Percentiles rank a stretch among this genome's conserved stretches.
phyloP scores from a whole-genome alignment of 2,329 filamentous ascomycete genomes.

The Pyrenochaeta sp. region DNA sequence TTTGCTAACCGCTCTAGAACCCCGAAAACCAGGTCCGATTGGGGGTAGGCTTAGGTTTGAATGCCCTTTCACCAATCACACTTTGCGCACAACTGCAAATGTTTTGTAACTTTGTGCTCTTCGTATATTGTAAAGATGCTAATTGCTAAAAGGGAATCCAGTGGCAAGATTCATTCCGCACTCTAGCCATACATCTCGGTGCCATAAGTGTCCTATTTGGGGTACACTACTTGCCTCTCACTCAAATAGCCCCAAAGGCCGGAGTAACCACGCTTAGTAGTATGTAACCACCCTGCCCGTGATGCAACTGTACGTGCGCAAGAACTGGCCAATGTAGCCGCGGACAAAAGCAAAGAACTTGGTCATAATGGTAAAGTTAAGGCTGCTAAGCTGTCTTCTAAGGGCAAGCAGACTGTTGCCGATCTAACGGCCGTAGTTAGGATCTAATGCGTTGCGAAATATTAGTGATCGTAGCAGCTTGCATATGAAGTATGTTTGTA shows the following conservation, averaged over 20 bases:
- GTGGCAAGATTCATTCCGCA: not conserved
- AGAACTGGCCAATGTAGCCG: not conserved
- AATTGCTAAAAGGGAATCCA: slow-evolving; percentile 10
- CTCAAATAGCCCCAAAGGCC: slow-evolving; percentile 4
- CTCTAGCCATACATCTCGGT: too few relatives aligned
- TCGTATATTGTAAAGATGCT: too few relatives aligned
- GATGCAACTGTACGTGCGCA: not conserved
- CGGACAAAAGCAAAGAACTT: not conserved
- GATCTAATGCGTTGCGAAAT: too few relatives aligned
- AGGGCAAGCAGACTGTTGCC: not conserved
- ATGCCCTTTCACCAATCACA: too few relatives aligned
- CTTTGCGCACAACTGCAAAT: too few relatives aligned
- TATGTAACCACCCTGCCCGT: not conserved
- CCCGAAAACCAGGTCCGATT: too few relatives aligned
- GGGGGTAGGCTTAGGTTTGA: too few relatives aligned
- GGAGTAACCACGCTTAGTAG: slow-evolving; percentile 3
- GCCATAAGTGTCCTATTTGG: slow-evolving; percentile 1
- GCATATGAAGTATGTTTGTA: too few relatives aligned
- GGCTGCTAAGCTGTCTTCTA: not conserved
- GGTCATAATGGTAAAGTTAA: not conserved
- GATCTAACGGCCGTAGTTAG: not conserved
- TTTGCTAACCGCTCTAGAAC: too few relatives aligned
- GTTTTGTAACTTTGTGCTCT: too few relatives aligned
- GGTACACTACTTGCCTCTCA: slow-evolving; percentile 4
- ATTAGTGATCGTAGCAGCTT: too few relatives aligned